Evolutionary conservation across 192 early-diverging fungal species (phyloP).

Genomic region (Gamsiella multidivaricata): DNA sequence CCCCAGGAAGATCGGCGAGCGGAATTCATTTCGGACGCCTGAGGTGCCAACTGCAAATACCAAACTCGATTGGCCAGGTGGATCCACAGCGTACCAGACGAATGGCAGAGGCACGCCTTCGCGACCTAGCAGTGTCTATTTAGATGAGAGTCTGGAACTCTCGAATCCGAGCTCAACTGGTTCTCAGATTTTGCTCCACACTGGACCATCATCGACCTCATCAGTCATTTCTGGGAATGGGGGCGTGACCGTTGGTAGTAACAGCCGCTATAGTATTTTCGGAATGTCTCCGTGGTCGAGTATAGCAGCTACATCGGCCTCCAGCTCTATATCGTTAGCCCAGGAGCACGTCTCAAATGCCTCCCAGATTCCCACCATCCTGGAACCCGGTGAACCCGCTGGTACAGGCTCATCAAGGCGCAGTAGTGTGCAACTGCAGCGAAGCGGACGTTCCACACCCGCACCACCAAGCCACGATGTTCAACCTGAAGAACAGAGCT

Average conservation of each 20-base stretch:
- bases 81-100: slow-evolving; percentile 22
- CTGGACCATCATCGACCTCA: neutral
- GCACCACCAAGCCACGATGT: neutral
- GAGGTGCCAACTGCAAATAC: neutral
- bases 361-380: neutral
- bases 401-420: slow-evolving; percentile 24
- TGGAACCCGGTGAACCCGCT: slow-evolving; percentile 18
- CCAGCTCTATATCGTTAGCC: slow-evolving; percentile 28
- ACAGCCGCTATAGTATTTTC: slow-evolving; percentile 43
- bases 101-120: slow-evolving; percentile 51
- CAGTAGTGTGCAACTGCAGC: slow-evolving; percentile 23
- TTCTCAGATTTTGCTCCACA: neutral
- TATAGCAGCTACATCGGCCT: slow-evolving; percentile 8
- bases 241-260: neutral
- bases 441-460: slow-evolving; percentile 28
- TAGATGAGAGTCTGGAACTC: slow-evolving; percentile 36
- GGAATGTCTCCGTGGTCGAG: slow-evolving; percentile 47
- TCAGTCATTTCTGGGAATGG: slow-evolving; percentile 8
- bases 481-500: neutral
- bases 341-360: slow-evolving; percentile 11
- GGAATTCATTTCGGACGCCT: slow-evolving; percentile 26
- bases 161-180: neutral
- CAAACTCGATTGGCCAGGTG: slow-evolving; percentile 11
- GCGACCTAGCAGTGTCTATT: slow-evolving; percentile 43
- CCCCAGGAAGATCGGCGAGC: slow-evolving; percentile 40